Percentiles rank a stretch among this genome's conserved stretches.
These are phyloP conservation scores for Solanum aculeatissimum DNA, from an alignment of 305 asterid genomes.

Conservation along the genomic window DNA sequence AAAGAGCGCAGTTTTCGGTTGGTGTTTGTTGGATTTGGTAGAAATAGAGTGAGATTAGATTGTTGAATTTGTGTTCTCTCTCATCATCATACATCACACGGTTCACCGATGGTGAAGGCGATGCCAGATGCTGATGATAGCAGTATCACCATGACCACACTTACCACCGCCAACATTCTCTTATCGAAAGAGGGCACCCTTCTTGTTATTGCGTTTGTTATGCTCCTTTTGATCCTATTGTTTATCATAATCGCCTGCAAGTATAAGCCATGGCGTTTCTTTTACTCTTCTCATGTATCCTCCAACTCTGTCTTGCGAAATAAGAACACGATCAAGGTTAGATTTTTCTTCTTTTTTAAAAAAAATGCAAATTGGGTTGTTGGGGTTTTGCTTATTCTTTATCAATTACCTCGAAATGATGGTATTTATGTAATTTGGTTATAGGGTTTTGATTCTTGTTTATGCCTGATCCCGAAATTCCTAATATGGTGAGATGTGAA, in stretches of 20 bases:
- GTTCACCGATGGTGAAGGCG: constrained; percentile 62
- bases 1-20: constrained; percentile 51
- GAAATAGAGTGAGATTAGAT: constrained; percentile 13
- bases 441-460: background rate
- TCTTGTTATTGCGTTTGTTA: constrained; percentile 27
- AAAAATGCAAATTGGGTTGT: background rate
- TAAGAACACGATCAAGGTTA: constrained; percentile 45
- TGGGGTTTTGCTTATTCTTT: background rate
- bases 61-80: background rate
- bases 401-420: background rate
- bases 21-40: background rate
- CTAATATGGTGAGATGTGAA: background rate
- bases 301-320: constrained; percentile 33
- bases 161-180: constrained; percentile 20
- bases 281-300: constrained; percentile 14
- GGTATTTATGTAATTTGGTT: background rate
- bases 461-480: background rate
- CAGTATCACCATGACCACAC: background rate
- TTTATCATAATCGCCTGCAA: constrained; percentile 68
- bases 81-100: constrained; percentile 7
- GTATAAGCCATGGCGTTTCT: constrained; percentile 79
- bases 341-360: background rate
- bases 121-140: constrained; percentile 20
- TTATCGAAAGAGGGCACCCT: constrained; percentile 4
- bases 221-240: constrained; percentile 60